phyloP scores from a whole-genome alignment of 768 basidiomycete species.

The Suillus subluteus region DNA sequence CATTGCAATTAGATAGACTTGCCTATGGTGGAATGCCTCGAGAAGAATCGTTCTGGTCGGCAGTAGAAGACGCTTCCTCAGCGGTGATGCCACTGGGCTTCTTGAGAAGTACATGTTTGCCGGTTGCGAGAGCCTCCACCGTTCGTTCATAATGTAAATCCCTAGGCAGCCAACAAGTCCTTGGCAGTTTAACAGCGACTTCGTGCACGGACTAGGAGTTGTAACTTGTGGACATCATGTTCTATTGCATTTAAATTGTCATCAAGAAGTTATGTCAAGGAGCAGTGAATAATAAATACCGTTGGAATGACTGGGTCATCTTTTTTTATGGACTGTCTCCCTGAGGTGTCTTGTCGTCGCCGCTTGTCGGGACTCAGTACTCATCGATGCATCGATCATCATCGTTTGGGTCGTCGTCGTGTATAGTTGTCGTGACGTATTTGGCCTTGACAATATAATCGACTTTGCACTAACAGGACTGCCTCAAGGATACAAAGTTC shows the following conservation, averaged over 20 bases:
- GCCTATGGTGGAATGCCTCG: constrained; percentile 64
- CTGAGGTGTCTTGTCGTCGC: not conserved
- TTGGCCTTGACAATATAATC: not conserved
- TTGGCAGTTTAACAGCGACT: not conserved
- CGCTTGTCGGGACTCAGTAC: not conserved
- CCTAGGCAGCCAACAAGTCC: constrained; percentile 49
- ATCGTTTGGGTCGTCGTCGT: too few species aligned
- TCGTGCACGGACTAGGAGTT: constrained; percentile 47
- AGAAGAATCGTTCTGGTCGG: constrained; percentile 50
- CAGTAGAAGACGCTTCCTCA: constrained; percentile 53
- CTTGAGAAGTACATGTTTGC: constrained; percentile 68
- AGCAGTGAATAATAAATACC: not conserved
- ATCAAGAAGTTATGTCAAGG: constrained; percentile 45
- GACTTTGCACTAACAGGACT: too few species aligned
- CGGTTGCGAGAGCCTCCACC: constrained; percentile 58
- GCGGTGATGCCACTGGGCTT: constrained; percentile 56
- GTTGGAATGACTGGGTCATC: not conserved
- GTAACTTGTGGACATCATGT: constrained; percentile 46
- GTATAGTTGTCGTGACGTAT: not conserved
- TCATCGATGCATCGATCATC: too few species aligned
- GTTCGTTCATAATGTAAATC: constrained; percentile 68
- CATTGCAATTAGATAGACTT: constrained; percentile 12
- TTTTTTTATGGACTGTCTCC: not conserved
- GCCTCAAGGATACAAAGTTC: not conserved
- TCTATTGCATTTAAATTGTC: constrained; percentile 50